Percentiles rank a stretch among this genome's conserved stretches.
Conservation (phyloP, 768 basidiomycete genomes). For the Pleurotus pulmonarius region DNA sequence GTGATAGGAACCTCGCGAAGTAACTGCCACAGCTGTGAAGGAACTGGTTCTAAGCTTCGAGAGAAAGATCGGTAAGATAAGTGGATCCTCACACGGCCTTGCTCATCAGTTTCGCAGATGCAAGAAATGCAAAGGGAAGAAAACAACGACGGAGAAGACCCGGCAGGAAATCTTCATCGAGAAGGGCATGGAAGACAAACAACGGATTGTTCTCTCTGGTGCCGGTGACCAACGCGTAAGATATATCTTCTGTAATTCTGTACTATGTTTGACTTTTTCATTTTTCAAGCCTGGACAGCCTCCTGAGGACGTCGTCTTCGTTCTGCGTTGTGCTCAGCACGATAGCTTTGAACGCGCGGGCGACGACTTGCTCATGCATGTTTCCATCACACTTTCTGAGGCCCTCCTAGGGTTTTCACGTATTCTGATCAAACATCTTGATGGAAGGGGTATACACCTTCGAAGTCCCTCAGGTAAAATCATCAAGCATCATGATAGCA, state of each 20-base stretch:
- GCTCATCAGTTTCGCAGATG: conserved; percentile 49
- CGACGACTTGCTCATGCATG: conserved; percentile 73
- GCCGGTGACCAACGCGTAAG: conserved; percentile 88
- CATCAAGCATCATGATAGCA: conserved; percentile 68
- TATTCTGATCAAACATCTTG: conserved; percentile 86
- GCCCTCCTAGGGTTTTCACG: conserved; percentile 94
- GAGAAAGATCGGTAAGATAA: conserved; percentile 78
- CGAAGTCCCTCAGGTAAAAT: conserved; percentile 72
- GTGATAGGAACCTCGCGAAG: conserved; percentile 48
- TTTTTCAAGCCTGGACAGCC: conserved; percentile 72
- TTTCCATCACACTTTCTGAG: conserved; percentile 89
- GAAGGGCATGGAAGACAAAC: conserved; percentile 79
- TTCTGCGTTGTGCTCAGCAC: conserved; percentile 65
- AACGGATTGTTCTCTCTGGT: conserved; percentile 85
- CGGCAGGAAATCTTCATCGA: conserved; percentile 85
- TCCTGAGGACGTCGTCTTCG: conserved; percentile 89
- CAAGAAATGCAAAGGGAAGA: conserved; percentile 92
- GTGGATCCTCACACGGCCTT: too few relatives aligned
- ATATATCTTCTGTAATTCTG: background rate
- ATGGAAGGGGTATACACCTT: conserved; percentile 87
- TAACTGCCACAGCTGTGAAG: conserved; percentile 68
- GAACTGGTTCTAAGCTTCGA: conserved; percentile 64
- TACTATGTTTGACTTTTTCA: conserved; percentile 8
- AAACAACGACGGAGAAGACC: conserved; percentile 82
- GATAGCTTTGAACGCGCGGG: conserved; percentile 81